Evolutionary conservation across 495 filamentous ascomycete genomes (phyloP).

Genomic region (Penicillium herquei): DNA sequence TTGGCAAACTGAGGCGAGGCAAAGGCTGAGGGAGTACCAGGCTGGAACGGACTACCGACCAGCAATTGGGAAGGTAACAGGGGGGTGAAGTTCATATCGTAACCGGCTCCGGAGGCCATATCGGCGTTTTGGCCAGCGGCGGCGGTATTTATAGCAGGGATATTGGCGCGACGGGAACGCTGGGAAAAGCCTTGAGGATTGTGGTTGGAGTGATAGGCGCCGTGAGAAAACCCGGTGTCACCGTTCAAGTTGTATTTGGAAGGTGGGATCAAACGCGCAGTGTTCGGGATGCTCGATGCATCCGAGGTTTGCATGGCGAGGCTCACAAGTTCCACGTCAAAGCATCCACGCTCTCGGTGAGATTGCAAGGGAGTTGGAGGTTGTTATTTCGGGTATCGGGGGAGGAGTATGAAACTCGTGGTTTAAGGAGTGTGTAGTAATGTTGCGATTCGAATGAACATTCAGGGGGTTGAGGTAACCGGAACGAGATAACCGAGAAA

Average conservation of each 20-base stretch:
- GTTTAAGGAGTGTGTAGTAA: not conserved
- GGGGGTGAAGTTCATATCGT: slow-evolving; percentile 98
- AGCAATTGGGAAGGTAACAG: slow-evolving; percentile 91
- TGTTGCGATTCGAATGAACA: slow-evolving; percentile 8
- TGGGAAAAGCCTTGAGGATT: slow-evolving; percentile 70
- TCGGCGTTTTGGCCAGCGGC: slow-evolving; percentile 60
- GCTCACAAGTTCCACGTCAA: not conserved
- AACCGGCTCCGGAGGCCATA: slow-evolving; percentile 82
- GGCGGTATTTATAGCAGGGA: slow-evolving; percentile 89
- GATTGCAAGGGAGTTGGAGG: not conserved
- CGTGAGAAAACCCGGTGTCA: slow-evolving; percentile 85
- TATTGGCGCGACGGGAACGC: slow-evolving; percentile 76
- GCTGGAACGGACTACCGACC: slow-evolving; percentile 94
- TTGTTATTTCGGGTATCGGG: not conserved
- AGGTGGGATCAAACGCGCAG: slow-evolving; percentile 54
- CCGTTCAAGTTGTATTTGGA: slow-evolving; percentile 61
- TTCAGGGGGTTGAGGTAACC: slow-evolving; percentile 12
- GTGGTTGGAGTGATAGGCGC: slow-evolving; percentile 80
- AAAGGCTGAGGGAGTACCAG: slow-evolving; percentile 87
- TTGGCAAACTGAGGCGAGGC: slow-evolving; percentile 87
- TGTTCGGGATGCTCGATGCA: slow-evolving; percentile 54
- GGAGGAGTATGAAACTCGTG: not conserved
- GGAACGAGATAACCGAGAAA: slow-evolving; percentile 1
- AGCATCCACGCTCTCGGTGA: not conserved
- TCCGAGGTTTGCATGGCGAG: slow-evolving; percentile 85